Percentiles rank a stretch among this genome's conserved stretches.
These are phyloP conservation scores for Fusarium heterosporum DNA, from an alignment of 2,329 filamentous ascomycete genomes.

Conservation along the genomic window DNA sequence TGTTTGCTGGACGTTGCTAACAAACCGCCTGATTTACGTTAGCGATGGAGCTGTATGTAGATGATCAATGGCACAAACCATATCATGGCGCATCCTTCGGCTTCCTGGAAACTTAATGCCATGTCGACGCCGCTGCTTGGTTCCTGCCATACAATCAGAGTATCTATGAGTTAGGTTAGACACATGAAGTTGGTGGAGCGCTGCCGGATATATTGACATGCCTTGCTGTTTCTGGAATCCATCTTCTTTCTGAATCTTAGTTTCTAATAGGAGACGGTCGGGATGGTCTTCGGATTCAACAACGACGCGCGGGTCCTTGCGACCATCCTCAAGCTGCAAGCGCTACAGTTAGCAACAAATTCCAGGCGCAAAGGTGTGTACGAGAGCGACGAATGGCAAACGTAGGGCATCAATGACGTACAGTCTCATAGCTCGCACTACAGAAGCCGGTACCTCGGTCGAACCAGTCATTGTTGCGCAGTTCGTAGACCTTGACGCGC, in stretches of 20 bases:
- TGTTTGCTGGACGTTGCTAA: conserved; percentile 84
- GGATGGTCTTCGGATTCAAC: conserved; percentile 96
- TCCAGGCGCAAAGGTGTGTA: conserved; percentile 19
- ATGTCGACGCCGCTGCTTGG: conserved; percentile 86
- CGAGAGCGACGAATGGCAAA: conserved; percentile 5
- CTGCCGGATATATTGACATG: conserved; percentile 54
- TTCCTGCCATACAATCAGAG: conserved; percentile 98
- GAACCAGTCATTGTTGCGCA: conserved; percentile 99
- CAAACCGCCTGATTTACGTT: conserved; percentile 78
- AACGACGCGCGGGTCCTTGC: conserved; percentile 87
- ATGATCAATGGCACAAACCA: conserved; percentile 69
- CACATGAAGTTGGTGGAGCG: conserved; percentile 38
- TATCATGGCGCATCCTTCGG: conserved; percentile 91
- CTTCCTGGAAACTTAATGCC: conserved; percentile 98
- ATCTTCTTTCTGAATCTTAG: conserved; percentile 91
- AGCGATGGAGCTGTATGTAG: conserved; percentile 22
- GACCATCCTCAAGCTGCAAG: conserved; percentile 64
- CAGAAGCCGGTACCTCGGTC: conserved; percentile 98
- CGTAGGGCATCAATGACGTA: conserved; percentile 60
- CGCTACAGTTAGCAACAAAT: conserved; percentile 45
- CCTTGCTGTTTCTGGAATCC: conserved; percentile 99
- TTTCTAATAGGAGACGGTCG: conserved; percentile 84
- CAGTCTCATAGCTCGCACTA: conserved; percentile 78
- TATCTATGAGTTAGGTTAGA: conserved; percentile 70
- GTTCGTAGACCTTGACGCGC: conserved; percentile 98